Evolutionary conservation across 352 stramenopile genomes (phyloP).

Genomic region (Globisporangium paroecandrum): DNA sequence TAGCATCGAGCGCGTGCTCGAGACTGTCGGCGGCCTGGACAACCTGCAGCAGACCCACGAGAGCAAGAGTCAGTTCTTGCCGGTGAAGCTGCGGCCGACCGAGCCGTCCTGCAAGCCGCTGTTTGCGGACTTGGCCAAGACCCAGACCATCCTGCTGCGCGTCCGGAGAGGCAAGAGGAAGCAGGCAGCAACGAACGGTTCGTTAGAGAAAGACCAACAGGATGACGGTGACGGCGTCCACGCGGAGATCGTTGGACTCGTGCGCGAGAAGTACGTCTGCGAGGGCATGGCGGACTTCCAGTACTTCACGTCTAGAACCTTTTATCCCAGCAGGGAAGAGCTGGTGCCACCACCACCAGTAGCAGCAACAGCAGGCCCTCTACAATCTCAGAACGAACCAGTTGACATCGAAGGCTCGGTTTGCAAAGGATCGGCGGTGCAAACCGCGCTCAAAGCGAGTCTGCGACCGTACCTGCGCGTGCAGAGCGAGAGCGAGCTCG

Average conservation of each 20-base stretch:
- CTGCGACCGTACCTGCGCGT: slow-evolving; percentile 61
- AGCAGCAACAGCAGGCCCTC: neutral
- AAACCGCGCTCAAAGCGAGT: slow-evolving; percentile 45
- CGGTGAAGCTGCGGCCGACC: slow-evolving; percentile 65
- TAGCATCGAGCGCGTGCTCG: slow-evolving; percentile 42
- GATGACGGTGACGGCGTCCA: slow-evolving; percentile 13
- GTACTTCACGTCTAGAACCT: slow-evolving; percentile 66
- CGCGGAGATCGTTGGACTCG: slow-evolving; percentile 57
- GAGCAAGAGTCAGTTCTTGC: slow-evolving; percentile 70
- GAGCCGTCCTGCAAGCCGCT: slow-evolving; percentile 83
- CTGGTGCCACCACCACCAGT: neutral
- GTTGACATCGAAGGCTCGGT: slow-evolving; percentile 22
- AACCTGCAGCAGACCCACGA: slow-evolving; percentile 66
- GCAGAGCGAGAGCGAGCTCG: slow-evolving; percentile 44
- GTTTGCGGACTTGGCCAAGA: slow-evolving; percentile 79
- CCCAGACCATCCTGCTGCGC: slow-evolving; percentile 66
- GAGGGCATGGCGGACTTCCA: slow-evolving; percentile 87
- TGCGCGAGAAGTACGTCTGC: slow-evolving; percentile 79
- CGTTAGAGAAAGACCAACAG: neutral
- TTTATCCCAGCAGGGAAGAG: slow-evolving; percentile 31
- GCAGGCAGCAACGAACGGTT: neutral
- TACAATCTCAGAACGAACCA: slow-evolving; percentile 1
- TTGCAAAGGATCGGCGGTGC: slow-evolving; percentile 36
- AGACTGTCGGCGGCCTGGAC: slow-evolving; percentile 53
- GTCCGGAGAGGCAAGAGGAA: slow-evolving; percentile 41